phyloP scores from a whole-genome alignment of 1,139 yeast genomes.

The Scheffersomyces titani region DNA sequence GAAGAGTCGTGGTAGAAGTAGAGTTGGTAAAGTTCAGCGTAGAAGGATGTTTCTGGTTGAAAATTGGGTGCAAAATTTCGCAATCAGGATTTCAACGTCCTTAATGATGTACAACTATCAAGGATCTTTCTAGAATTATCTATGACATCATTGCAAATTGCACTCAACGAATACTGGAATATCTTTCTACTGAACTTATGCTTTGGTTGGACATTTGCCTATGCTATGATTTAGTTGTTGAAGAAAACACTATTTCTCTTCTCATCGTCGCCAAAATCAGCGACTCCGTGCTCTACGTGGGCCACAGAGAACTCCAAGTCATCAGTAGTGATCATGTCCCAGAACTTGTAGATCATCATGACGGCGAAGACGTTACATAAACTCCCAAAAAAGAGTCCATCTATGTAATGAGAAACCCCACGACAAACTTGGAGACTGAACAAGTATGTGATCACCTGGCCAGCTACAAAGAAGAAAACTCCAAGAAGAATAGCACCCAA shows the following conservation, averaged over 20 bases:
- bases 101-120: background rate
- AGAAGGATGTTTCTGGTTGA: background rate
- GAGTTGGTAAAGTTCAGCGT: background rate
- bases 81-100: background rate
- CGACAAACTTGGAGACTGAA: conserved; percentile 67
- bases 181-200: background rate
- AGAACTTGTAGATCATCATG: conserved; percentile 94
- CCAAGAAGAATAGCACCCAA: conserved; percentile 77
- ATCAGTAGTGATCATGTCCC: conserved; percentile 97
- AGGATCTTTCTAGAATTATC: background rate
- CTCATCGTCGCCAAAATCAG: conserved; percentile 36
- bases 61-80: background rate
- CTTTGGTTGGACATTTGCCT: background rate
- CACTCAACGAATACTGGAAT: background rate
- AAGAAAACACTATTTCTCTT: conserved; percentile 37
- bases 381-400: conserved; percentile 85
- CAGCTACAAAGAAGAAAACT: conserved; percentile 71
- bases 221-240: background rate
- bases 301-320: conserved; percentile 90
- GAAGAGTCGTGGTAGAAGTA: background rate
- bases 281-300: conserved; percentile 43
- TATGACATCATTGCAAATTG: background rate
- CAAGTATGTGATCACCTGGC: conserved; percentile 74
- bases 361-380: conserved; percentile 75
- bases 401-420: conserved; percentile 80